phyloP scores from a whole-genome alignment of 441 rosid genomes.

The Pelargonium citronellum region DNA sequence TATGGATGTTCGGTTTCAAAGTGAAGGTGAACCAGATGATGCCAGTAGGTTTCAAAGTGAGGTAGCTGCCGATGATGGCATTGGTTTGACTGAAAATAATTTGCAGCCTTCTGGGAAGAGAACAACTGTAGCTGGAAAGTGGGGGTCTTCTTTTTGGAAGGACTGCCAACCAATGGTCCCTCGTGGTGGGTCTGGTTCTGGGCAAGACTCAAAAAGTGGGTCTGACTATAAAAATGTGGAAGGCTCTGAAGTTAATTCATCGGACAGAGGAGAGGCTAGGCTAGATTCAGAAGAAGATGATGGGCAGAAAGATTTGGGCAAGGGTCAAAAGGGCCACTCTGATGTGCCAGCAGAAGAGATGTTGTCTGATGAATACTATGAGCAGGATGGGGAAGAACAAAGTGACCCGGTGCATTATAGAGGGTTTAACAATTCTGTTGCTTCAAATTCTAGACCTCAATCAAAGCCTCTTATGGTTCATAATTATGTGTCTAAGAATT shows the following conservation, averaged over 20 bases:
- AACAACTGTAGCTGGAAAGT: constrained; percentile 56
- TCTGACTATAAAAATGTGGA: constrained; percentile 42
- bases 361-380: constrained; percentile 99
- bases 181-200: constrained; percentile 61
- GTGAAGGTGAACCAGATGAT: constrained; percentile 59
- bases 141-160: constrained; percentile 98
- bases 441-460: constrained; percentile 46
- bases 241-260: constrained; percentile 51
- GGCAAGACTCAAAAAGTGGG: constrained; percentile 53
- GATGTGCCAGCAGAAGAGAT: constrained; percentile 96
- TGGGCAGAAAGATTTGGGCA: constrained; percentile 42
- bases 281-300: constrained; percentile 64
- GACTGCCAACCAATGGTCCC: constrained; percentile 84
- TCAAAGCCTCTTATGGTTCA: constrained; percentile 36
- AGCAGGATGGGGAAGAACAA: constrained; percentile 96
- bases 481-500: constrained; percentile 46
- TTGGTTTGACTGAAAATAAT: constrained; percentile 36
- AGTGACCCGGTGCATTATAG: constrained; percentile 60
- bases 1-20: constrained; percentile 57
- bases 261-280: constrained; percentile 47
- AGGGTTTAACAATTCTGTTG: constrained; percentile 48
- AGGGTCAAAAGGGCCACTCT: constrained; percentile 55
- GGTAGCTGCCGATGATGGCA: constrained; percentile 27
- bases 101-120: constrained; percentile 65
- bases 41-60: constrained; percentile 43